Base-by-base conservation (phyloP, 163 green algal species). In the Botryococcus braunii region DNA sequence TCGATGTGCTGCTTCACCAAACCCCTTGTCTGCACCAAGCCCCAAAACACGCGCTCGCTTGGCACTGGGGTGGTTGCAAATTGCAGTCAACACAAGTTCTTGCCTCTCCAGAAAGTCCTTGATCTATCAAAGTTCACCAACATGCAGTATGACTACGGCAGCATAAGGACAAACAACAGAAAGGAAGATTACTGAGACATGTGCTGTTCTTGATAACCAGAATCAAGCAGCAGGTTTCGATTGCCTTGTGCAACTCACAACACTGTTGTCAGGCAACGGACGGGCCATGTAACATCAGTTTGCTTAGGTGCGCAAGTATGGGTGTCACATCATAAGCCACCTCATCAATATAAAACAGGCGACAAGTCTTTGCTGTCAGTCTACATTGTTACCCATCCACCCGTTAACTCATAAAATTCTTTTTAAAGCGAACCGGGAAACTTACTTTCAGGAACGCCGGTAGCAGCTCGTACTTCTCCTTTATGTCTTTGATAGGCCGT, bases 391-490 rank as follows among this genome's bases (percentile, higher is more conserved):
- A n/a, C n/a, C 27, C 29, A 36, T 3, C 57, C 21, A 21, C 1
- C 31, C 23, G 3, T 7, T 43, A 8, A 63, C 13, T 50, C 13
- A 27, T n/a, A 34, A n/a, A 64, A 32, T 43, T 2, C 35, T 60
- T 0, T 27, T n/a, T 47, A 39, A 57, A 25, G 37, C 32, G n/a
- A 43, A 75, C 72, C 52, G 79, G 52, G 13, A 73, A 68, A n/a
- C 76, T 58, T 50, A 96, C 91, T 75, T 92, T 91, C 29, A 99
- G 82, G 69, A 99, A 99, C 4, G 94, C 95, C 2, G 95, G 95
- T 66, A 99, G 71, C 67, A 99, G 85, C 69, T 92, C 87, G 71
- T 94, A 98, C 73, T 99, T 99, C 79, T 98, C 91, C 47, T 93
- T 66, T 0, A 94, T 50, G 0, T 58, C 82, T 67, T 92, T 93